phyloP scores from a whole-genome alignment of 495 filamentous ascomycete genomes.

The Aspergillus baeticus region DNA sequence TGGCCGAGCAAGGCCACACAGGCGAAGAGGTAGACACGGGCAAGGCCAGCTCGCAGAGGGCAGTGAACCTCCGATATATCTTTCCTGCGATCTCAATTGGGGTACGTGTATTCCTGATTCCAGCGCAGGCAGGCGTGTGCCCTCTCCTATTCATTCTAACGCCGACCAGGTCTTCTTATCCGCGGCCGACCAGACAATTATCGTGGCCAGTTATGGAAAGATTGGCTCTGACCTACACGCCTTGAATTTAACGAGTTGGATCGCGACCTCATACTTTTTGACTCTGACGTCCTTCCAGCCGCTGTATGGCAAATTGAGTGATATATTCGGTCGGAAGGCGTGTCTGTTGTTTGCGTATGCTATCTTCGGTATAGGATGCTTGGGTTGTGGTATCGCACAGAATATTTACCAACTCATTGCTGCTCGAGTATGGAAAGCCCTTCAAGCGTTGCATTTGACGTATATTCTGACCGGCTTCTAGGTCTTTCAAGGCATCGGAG shows the following conservation, averaged over 20 bases:
- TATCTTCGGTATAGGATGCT: slow-evolving; percentile 71
- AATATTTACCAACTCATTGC: slow-evolving; percentile 70
- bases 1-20: slow-evolving; percentile 11
- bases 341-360: slow-evolving; percentile 71
- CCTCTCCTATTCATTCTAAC: not conserved
- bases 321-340: slow-evolving; percentile 81
- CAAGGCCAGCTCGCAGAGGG: slow-evolving; percentile 33
- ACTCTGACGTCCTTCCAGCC: slow-evolving; percentile 79
- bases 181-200: slow-evolving; percentile 79
- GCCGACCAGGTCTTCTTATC: slow-evolving; percentile 59
- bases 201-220: slow-evolving; percentile 73
- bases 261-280: slow-evolving; percentile 75
- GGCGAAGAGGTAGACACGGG: slow-evolving; percentile 15
- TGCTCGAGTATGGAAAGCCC: slow-evolving; percentile 46
- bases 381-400: slow-evolving; percentile 69
- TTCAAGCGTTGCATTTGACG: not conserved
- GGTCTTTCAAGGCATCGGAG: slow-evolving; percentile 71
- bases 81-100: slow-evolving; percentile 52
- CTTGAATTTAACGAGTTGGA: slow-evolving; percentile 79
- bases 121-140: not conserved
- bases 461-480: slow-evolving; percentile 7
- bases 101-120: slow-evolving; percentile 28
- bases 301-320: slow-evolving; percentile 72
- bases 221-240: slow-evolving; percentile 81
- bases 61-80: slow-evolving; percentile 42